Percentiles rank a stretch among this genome's conserved stretches.
Conservation (phyloP, 148 eudicot genomes). For the Rhododendron ovatum region DNA sequence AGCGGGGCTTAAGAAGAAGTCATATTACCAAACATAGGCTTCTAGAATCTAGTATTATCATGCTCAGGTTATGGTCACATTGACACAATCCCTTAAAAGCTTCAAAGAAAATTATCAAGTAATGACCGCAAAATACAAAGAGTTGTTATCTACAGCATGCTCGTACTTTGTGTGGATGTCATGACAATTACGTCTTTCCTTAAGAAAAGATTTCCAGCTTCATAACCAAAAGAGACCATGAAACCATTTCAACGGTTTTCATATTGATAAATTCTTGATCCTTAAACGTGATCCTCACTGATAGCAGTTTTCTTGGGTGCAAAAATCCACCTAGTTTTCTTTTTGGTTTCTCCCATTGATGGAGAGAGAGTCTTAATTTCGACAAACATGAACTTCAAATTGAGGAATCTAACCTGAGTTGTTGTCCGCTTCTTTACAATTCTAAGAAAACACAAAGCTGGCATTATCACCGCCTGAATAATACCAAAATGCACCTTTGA, state of each 20-base stretch:
- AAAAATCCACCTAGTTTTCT: not conserved
- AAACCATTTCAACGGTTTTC: not conserved
- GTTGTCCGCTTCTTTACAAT: slow-evolving; percentile 59
- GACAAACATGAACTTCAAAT: not conserved
- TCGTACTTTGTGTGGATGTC: no score
- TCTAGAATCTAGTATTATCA: no score
- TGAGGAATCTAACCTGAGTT: slow-evolving; percentile 41
- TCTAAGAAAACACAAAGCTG: slow-evolving; percentile 62
- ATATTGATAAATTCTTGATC: not conserved
- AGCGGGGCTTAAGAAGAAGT: no score
- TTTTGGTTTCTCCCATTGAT: not conserved
- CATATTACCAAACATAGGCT: no score
- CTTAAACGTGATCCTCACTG: not conserved
- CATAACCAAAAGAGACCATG: not conserved
- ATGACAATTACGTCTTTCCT: not conserved
- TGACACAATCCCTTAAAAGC: no score
- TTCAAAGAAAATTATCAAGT: no score
- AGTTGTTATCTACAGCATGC: no score
- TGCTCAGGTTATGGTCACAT: no score
- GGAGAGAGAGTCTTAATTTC: no score
- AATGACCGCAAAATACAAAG: no score
- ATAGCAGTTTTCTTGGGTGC: not conserved
- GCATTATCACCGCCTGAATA: slow-evolving; percentile 68
- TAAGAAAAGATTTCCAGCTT: not conserved
- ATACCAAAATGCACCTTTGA: not conserved